phyloP scores from a whole-genome alignment of 2,329 filamentous ascomycete genomes.

The Plenodomus biglobosus region DNA sequence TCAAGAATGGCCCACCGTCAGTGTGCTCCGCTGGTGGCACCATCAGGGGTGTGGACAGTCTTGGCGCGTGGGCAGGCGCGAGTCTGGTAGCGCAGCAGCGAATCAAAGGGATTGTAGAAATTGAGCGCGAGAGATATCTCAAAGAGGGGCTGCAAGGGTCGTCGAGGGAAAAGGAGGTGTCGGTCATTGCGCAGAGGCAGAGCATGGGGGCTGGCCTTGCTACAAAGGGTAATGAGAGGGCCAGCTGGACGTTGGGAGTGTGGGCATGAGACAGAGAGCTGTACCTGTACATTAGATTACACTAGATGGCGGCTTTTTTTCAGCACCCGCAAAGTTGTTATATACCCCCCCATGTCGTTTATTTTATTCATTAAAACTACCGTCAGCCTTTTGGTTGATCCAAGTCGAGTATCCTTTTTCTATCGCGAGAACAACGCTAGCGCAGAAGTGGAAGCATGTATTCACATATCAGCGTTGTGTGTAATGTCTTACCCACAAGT shows the following conservation, averaged over 20 bases:
- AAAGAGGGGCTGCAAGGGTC: constrained; percentile 67
- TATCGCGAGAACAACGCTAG: no score
- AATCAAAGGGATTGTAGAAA: constrained; percentile 66
- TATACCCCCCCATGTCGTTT: no score
- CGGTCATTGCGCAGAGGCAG: constrained; percentile 60
- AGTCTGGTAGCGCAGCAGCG: constrained; percentile 70
- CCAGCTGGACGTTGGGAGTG: constrained; percentile 45
- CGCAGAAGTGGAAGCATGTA: no score
- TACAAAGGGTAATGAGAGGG: constrained; percentile 36
- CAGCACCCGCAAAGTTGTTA: no score
- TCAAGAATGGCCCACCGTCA: constrained; percentile 45
- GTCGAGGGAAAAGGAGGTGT: constrained; percentile 60
- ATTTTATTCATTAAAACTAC: no score
- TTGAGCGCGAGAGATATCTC: constrained; percentile 72
- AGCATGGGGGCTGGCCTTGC: constrained; percentile 60
- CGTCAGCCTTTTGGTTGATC: no score
- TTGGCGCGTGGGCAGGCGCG: constrained; percentile 74
- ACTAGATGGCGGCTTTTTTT: no score
- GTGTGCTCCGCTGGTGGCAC: constrained; percentile 54
- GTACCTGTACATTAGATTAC: no score
- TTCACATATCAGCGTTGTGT: no score
- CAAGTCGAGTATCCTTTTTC: no score
- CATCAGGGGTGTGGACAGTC: constrained; percentile 66
- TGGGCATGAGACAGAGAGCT: no score
- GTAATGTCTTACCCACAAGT: no score